A percentile compares a stretch with the other conserved stretches of the same genome.
phyloP scores from a whole-genome alignment of 2,329 filamentous ascomycete species.

The Penicillium sp. region DNA sequence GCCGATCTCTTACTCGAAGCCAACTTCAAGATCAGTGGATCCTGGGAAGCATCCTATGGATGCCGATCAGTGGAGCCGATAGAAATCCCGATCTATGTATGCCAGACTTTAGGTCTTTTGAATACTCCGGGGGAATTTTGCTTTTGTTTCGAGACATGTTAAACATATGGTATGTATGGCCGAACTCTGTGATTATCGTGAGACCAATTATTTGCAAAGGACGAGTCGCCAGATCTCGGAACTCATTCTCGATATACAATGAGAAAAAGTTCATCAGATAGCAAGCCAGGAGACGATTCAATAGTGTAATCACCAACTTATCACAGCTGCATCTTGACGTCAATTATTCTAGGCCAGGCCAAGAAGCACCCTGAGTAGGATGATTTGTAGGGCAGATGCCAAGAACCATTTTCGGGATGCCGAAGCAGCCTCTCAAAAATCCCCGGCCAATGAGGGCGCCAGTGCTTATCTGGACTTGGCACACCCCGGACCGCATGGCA shows the following conservation, averaged over 20 bases:
- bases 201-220: no score
- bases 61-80: conserved; percentile 11
- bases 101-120: no score
- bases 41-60: no score
- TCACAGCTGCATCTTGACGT: neutral
- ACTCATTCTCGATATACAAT: neutral
- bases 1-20: no score
- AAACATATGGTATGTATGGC: no score
- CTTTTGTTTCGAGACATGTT: no score
- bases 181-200: no score
- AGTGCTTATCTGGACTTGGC: conserved; percentile 31
- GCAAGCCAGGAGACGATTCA: no score
- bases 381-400: neutral
- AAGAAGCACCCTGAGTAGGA: neutral
- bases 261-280: neutral
- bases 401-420: neutral
- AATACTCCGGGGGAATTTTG: no score
- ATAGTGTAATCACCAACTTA: neutral
- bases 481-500: conserved; percentile 17
- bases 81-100: no score
- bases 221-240: no score
- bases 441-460: neutral
- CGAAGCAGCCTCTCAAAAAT: neutral
- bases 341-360: neutral
- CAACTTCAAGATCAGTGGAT: no score